phyloP scores from a whole-genome alignment of 169 alveolate species.

The Perkinsus chesapeaki region DNA sequence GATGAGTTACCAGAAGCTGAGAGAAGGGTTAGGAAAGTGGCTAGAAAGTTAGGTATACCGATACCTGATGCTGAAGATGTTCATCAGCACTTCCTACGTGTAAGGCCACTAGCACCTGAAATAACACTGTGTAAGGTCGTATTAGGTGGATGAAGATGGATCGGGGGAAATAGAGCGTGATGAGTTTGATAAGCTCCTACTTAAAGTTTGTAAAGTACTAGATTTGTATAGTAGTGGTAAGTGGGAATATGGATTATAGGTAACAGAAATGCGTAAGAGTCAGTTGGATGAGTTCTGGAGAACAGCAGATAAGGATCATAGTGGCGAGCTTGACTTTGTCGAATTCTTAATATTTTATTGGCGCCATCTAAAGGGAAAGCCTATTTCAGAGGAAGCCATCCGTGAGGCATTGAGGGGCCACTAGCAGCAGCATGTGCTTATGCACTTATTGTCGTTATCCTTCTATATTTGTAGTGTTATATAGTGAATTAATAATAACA shows the following conservation, averaged over 20 bases:
- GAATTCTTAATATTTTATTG: background rate
- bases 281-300: background rate
- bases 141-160: background rate
- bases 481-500: too few relatives aligned
- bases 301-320: background rate
- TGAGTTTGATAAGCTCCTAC: background rate
- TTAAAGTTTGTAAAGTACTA: background rate
- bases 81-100: background rate
- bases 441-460: background rate
- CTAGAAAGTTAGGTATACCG: background rate
- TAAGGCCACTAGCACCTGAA: background rate
- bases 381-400: background rate
- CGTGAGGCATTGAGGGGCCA: background rate
- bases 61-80: background rate
- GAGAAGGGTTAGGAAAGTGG: background rate
- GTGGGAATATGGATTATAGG: background rate
- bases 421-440: background rate
- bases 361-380: background rate
- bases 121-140: background rate
- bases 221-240: background rate
- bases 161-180: background rate
- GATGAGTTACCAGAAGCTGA: background rate
- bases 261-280: background rate
- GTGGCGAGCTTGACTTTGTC: background rate
- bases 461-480: too few relatives aligned